phyloP scores from a whole-genome alignment of 352 stramenopile genomes.

The Globisporangium spiculum region DNA sequence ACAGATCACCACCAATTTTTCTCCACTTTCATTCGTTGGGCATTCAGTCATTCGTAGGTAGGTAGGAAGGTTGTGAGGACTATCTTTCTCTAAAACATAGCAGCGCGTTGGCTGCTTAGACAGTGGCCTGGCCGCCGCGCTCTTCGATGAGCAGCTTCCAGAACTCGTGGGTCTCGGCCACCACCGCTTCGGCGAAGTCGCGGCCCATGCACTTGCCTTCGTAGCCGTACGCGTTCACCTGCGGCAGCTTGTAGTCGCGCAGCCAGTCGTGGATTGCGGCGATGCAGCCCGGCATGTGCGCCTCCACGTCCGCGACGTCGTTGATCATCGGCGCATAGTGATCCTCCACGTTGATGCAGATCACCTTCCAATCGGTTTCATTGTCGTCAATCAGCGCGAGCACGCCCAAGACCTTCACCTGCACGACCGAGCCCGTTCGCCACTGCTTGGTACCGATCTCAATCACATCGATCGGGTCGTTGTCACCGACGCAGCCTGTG shows the following conservation, averaged over 20 bases:
- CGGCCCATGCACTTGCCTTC: constrained; percentile 95
- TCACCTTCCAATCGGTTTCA: constrained; percentile 99
- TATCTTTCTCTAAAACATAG: constrained; percentile 7
- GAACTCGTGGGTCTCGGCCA: constrained; percentile 88
- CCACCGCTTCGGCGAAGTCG: constrained; percentile 85
- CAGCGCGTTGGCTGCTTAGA: constrained; percentile 35
- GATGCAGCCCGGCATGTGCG: constrained; percentile 92
- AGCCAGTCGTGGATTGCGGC: constrained; percentile 96
- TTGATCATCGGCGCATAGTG: constrained; percentile 96
- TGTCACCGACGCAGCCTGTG: constrained; percentile 90
- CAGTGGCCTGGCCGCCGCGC: constrained; percentile 73
- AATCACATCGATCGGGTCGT: constrained; percentile 98
- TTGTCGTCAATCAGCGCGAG: constrained; percentile 99
- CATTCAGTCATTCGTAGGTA: not conserved
- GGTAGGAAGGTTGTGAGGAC: not conserved
- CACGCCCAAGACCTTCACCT: constrained; percentile 98
- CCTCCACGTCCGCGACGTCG: constrained; percentile 97
- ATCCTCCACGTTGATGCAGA: constrained; percentile 96
- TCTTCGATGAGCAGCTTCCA: constrained; percentile 89
- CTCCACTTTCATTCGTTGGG: not conserved
- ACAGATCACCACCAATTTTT: not conserved
- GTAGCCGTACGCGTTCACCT: constrained; percentile 99
- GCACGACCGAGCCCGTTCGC: constrained; percentile 91
- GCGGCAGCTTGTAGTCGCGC: constrained; percentile 99
- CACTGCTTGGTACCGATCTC: constrained; percentile 96